Conservation (phyloP, 169 alveolate genomes). For the Plasmodium inui region DNA sequence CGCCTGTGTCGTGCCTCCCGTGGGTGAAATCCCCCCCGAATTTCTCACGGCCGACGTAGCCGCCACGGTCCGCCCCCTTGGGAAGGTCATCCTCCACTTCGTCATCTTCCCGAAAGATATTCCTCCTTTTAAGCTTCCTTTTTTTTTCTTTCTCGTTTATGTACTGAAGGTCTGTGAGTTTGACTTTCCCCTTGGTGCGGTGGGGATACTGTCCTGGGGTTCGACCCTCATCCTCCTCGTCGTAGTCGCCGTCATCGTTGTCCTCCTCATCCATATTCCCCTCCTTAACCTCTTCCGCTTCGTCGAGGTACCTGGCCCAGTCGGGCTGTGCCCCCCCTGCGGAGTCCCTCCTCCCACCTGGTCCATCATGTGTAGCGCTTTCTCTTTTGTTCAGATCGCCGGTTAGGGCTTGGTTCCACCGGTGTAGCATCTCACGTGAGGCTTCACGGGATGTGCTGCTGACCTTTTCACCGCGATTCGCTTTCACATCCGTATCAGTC, state of each 20-base stretch:
- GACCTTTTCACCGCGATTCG: neutral
- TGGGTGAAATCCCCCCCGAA: neutral
- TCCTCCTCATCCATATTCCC: neutral
- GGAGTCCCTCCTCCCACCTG: neutral
- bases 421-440: neutral
- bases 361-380: neutral
- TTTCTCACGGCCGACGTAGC: neutral
- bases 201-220: neutral
- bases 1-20: neutral
- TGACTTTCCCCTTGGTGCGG: neutral
- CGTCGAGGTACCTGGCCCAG: neutral
- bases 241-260: neutral
- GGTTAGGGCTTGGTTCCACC: neutral
- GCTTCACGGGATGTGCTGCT: neutral
- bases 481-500: neutral
- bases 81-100: neutral
- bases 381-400: neutral
- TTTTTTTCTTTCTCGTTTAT: conserved; percentile 1
- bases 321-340: neutral
- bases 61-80: neutral
- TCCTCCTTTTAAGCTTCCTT: neutral
- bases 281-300: neutral
- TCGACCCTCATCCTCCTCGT: neutral
- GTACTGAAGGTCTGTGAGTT: neutral
- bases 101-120: conserved; percentile 5